Evolutionary conservation across 164 flowering plant genomes (phyloP), one percentile per base, ranked within the genome.

Genomic region (Vitis riparia): DNA sequence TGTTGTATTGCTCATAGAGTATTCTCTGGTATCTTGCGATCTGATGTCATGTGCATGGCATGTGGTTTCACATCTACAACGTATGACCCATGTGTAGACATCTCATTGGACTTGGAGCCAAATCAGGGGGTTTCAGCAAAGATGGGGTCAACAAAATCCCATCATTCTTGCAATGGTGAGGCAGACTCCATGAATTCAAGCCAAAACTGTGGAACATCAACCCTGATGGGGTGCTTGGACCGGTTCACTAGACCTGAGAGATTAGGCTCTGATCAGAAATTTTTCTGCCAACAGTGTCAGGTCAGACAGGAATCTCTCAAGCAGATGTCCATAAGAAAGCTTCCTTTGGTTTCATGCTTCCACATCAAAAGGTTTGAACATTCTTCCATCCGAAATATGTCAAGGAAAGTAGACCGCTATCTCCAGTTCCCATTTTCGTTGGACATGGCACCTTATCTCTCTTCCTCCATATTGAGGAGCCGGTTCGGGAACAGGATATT

Each of bases 341-440:
- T 90, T 59, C 98, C 98, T 0, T 70, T 91, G 71, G 98, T 93
- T 75, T 84, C 86, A 58, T 93, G 98, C 82, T 91, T 93, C 78
- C 97, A 93, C 75, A 91, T 93, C 55, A 93, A 93, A 82, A 77
- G 98, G 66, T 93, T 93, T 78, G 98, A 93, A 83, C 98, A 93
- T 75, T 93, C 98, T 19, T 73, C 86, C 5, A 76, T 79, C 32
- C 72, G 87, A 57, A 93, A 91, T 47, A 85, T 88, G 94, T 88
- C 98, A 5, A 84, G 87, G 75, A 93, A 93, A 78, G 82, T 91
- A 37, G 95, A 93, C 69, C 85, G 90, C 8, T 90, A 93, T 80
- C 68, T 93, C 65, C 97, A 93, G 79, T 92, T 92, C 70, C 97
- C 97, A 9, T 82, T 92, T 75, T 88, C 94, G 9, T 75, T 92